Percentiles rank a stretch among this genome's conserved stretches.
These are phyloP conservation scores for Arachis hypogaea DNA, from an alignment of 306 rosid species.

Conservation along the genomic window DNA sequence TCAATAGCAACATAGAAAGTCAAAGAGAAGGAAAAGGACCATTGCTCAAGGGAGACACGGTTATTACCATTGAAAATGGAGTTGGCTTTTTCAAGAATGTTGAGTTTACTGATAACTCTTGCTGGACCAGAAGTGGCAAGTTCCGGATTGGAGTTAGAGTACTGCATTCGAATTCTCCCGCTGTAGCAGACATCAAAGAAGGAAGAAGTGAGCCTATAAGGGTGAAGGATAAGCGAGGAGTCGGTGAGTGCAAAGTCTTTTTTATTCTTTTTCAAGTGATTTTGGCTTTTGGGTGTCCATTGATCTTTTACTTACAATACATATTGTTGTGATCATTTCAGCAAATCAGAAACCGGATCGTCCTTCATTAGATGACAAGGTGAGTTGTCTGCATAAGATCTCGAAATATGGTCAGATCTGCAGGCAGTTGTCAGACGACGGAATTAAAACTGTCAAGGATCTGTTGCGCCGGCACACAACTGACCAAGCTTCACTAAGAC, in stretches of 20 bases:
- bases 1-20: slow-evolving; percentile 19
- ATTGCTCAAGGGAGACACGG: slow-evolving; percentile 39
- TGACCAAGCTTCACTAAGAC: slow-evolving; percentile 22
- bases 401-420: slow-evolving; percentile 37
- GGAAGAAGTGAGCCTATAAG: slow-evolving; percentile 52
- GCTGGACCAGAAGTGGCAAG: slow-evolving; percentile 23
- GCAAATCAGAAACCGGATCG: slow-evolving; percentile 46
- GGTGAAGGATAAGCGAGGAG: slow-evolving; percentile 61
- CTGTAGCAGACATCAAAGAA: slow-evolving; percentile 45
- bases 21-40: slow-evolving; percentile 49
- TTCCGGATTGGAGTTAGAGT: slow-evolving; percentile 56
- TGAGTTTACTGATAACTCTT: slow-evolving; percentile 49
- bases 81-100: slow-evolving; percentile 11
- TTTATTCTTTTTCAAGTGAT: neutral
- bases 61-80: slow-evolving; percentile 41
- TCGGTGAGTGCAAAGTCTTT: slow-evolving; percentile 36
- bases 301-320: neutral
- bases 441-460: slow-evolving; percentile 45
- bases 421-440: neutral
- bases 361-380: slow-evolving; percentile 50
- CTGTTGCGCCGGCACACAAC: slow-evolving; percentile 36
- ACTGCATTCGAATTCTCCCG: neutral
- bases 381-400: slow-evolving; percentile 60
- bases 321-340: slow-evolving; percentile 27
- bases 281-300: neutral